A percentile compares a stretch with the other conserved stretches of the same genome.
phyloP scores from a whole-genome alignment of 2,329 filamentous ascomycete genomes.

The Shiraia sp. region DNA sequence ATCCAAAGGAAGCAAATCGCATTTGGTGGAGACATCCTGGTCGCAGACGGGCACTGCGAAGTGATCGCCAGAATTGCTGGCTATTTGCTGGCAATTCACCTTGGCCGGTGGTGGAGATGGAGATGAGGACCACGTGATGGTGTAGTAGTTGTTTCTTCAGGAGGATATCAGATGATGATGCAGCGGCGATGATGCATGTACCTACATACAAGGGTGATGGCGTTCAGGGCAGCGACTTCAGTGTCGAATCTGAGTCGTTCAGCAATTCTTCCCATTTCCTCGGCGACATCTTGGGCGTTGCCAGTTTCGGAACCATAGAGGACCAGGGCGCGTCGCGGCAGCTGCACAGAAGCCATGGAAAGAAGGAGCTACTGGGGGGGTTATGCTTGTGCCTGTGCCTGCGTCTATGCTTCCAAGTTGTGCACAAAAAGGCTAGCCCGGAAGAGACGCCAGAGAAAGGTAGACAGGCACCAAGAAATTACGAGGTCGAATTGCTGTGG shows the following conservation, averaged over 20 bases:
- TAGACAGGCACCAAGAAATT: too few species aligned
- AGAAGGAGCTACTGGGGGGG: neutral
- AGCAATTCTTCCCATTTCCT: conserved; percentile 75
- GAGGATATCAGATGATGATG: conserved; percentile 7
- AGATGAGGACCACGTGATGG: conserved; percentile 69
- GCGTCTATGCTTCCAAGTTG: conserved; percentile 10
- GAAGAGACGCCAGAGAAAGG: too few species aligned
- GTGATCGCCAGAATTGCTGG: conserved; percentile 78
- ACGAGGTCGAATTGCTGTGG: conserved; percentile 23
- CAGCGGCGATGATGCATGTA: neutral
- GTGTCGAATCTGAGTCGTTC: conserved; percentile 80
- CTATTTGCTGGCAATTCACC: conserved; percentile 90
- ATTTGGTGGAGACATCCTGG: conserved; percentile 69
- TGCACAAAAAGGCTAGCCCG: too few species aligned
- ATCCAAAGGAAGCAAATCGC: conserved; percentile 81
- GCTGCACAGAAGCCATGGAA: conserved; percentile 25
- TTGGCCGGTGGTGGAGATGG: conserved; percentile 90
- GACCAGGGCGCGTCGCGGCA: conserved; percentile 62
- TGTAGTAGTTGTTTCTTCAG: conserved; percentile 49
- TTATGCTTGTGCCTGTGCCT: too few species aligned
- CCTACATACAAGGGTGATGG: conserved; percentile 70
- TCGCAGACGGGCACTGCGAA: conserved; percentile 78
- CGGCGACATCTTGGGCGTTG: conserved; percentile 87
- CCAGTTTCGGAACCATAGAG: conserved; percentile 95
- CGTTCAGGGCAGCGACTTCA: conserved; percentile 76